phyloP scores from a whole-genome alignment of 2,329 filamentous ascomycete species.

The Mycosphaerella sp. region DNA sequence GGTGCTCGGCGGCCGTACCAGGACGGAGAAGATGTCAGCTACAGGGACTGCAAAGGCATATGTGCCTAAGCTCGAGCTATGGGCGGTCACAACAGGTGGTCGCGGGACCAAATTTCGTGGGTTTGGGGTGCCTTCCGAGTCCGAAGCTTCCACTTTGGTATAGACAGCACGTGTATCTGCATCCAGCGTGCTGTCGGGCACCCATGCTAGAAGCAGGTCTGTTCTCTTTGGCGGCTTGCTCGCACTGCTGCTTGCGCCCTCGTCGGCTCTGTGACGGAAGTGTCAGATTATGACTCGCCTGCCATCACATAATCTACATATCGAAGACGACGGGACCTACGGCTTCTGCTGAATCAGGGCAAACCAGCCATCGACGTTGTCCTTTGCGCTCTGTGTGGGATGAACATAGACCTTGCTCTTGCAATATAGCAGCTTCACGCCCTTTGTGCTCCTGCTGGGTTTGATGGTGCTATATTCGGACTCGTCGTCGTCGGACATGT shows the following conservation, averaged over 20 bases:
- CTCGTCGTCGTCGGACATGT: conserved; percentile 93
- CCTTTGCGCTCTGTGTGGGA: conserved; percentile 83
- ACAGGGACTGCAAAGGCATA: conserved; percentile 91
- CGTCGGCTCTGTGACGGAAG: not conserved
- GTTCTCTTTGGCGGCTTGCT: conserved; percentile 46
- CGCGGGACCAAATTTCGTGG: conserved; percentile 89
- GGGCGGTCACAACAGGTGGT: conserved; percentile 75
- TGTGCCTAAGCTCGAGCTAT: conserved; percentile 63
- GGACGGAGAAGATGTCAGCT: conserved; percentile 80
- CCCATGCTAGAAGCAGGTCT: conserved; percentile 83
- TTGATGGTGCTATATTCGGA: conserved; percentile 91
- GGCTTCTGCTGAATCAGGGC: conserved; percentile 87
- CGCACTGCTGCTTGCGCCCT: conserved; percentile 19
- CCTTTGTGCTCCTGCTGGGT: conserved; percentile 57
- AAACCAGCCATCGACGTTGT: conserved; percentile 92
- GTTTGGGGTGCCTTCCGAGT: conserved; percentile 71
- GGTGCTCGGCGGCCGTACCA: conserved; percentile 83
- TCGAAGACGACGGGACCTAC: conserved; percentile 1
- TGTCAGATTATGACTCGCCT: too few species aligned
- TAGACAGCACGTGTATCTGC: conserved; percentile 69
- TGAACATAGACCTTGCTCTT: conserved; percentile 99
- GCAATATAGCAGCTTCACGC: conserved; percentile 88
- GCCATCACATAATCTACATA: not conserved
- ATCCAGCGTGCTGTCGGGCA: conserved; percentile 82
- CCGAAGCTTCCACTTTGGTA: conserved; percentile 86